These are phyloP conservation scores for Phytopythium montanum DNA, from an alignment of 352 stramenopile genomes.

Conservation along the genomic window DNA sequence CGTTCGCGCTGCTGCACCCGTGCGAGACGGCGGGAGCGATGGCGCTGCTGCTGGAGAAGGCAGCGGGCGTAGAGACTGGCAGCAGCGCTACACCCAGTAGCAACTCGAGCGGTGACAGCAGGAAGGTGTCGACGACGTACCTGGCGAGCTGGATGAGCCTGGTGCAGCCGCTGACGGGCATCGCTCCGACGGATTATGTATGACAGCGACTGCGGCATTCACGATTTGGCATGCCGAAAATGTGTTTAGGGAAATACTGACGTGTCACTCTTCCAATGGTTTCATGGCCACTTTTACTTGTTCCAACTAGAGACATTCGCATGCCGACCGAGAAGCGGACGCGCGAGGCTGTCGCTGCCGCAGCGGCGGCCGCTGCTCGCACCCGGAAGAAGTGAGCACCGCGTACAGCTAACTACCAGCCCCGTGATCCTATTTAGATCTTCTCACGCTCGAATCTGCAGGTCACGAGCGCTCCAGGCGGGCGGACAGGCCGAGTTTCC, in stretches of 20 bases:
- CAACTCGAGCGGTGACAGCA: too few relatives aligned
- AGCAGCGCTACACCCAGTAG: not conserved
- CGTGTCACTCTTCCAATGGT: too few relatives aligned
- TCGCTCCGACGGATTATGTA: slow-evolving; percentile 38
- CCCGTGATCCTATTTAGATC: too few relatives aligned
- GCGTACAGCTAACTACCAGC: too few relatives aligned
- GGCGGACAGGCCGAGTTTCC: not conserved
- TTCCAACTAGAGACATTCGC: not conserved
- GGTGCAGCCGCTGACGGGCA: slow-evolving; percentile 56
- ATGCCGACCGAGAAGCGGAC: not conserved
- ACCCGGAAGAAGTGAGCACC: not conserved
- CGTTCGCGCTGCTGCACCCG: slow-evolving; percentile 73
- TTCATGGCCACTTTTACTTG: too few relatives aligned
- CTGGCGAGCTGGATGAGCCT: slow-evolving; percentile 75
- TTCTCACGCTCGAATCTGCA: not conserved
- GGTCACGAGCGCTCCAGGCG: not conserved
- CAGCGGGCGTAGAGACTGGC: not conserved
- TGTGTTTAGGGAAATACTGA: too few relatives aligned
- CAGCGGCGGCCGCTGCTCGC: not conserved
- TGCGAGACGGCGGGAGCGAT: slow-evolving; percentile 74
- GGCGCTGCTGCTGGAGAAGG: slow-evolving; percentile 43
- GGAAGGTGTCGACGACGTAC: slow-evolving; percentile 21
- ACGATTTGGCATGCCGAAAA: too few relatives aligned
- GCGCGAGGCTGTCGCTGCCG: not conserved
- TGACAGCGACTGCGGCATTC: too few relatives aligned